phyloP scores from a whole-genome alignment of 371 early-diverging fungal genomes.

The Mucor racemosus region DNA sequence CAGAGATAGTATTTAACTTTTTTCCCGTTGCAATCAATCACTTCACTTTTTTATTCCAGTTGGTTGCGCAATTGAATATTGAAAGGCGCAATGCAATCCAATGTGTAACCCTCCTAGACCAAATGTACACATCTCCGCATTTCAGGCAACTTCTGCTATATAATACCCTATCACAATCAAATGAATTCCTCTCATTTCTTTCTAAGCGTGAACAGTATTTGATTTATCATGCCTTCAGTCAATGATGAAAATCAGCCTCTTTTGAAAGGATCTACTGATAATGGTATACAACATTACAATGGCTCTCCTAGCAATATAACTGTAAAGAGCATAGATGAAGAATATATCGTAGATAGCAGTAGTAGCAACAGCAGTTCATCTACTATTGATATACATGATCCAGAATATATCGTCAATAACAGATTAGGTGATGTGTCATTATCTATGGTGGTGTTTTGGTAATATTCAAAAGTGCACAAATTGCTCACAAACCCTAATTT shows the following conservation, averaged over 20 bases:
- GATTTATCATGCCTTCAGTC: constrained; percentile 60
- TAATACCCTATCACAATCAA: too few species aligned
- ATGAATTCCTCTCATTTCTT: background rate
- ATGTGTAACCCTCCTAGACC: background rate
- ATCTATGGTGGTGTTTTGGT: constrained; percentile 18
- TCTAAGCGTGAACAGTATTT: constrained; percentile 89
- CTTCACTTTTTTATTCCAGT: background rate
- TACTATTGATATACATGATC: constrained; percentile 13
- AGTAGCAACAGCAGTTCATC: background rate
- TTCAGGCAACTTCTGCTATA: too few species aligned
- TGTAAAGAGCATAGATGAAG: constrained; percentile 17
- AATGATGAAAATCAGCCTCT: background rate
- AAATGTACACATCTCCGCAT: background rate
- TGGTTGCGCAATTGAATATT: constrained; percentile 16
- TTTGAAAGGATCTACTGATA: background rate
- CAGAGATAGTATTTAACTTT: too few species aligned
- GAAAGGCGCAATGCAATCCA: constrained; percentile 7
- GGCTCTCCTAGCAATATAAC: background rate
- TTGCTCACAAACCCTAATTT: too few species aligned
- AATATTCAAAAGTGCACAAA: too few species aligned
- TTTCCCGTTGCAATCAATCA: too few species aligned
- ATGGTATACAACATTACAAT: background rate
- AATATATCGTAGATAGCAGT: background rate
- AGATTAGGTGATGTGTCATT: constrained; percentile 20
- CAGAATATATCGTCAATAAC: constrained; percentile 18